phyloP scores from a whole-genome alignment of 2,329 filamentous ascomycete species.

The Cercospora sesami region DNA sequence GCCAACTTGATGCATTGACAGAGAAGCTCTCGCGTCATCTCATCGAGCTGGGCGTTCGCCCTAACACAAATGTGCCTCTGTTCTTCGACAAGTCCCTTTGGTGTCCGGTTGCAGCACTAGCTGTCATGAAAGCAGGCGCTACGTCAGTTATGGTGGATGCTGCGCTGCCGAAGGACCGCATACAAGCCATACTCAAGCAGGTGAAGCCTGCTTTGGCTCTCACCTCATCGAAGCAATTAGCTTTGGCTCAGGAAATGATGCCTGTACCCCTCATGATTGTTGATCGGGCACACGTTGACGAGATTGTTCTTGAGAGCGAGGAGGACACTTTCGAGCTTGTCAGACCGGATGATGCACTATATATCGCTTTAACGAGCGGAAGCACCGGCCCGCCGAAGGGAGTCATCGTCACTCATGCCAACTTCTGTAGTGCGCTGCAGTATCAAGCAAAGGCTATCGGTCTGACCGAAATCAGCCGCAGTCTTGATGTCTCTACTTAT shows the following conservation, averaged over 20 bases:
- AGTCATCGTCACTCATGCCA: slow-evolving; percentile 13
- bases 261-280: neutral
- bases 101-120: slow-evolving; percentile 41
- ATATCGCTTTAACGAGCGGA: slow-evolving; percentile 9
- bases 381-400: slow-evolving; percentile 13
- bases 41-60: neutral
- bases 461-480: neutral
- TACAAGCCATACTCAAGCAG: slow-evolving; percentile 23
- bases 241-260: neutral
- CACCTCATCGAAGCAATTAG: slow-evolving; percentile 2
- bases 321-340: neutral
- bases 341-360: neutral
- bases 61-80: slow-evolving; percentile 17
- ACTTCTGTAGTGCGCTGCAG: slow-evolving; percentile 9
- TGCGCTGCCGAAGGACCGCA: slow-evolving; percentile 21
- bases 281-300: neutral
- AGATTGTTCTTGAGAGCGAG: neutral
- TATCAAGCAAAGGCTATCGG: neutral
- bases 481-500: neutral
- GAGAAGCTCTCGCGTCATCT: slow-evolving; percentile 10
- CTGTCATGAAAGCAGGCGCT: slow-evolving; percentile 43
- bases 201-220: slow-evolving; percentile 27
- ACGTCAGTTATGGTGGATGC: slow-evolving; percentile 42
- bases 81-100: slow-evolving; percentile 44
- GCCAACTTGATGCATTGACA: slow-evolving; percentile 13